Conservation (phyloP, 805 yeast genomes). For the Torulaspora maleeae region DNA sequence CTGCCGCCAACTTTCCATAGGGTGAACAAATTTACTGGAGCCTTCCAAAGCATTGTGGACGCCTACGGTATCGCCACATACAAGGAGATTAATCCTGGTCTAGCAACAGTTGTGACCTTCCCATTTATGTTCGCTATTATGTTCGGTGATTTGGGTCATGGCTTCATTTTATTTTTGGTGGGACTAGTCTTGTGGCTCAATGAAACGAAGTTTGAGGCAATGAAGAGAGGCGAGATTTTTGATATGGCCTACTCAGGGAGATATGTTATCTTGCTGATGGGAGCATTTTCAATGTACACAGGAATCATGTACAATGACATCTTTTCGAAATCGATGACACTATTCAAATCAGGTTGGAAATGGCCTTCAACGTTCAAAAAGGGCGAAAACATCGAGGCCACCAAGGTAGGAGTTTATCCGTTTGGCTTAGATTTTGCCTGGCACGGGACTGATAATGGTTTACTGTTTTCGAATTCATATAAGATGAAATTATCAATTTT, state of each 20-base stretch:
- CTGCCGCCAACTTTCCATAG: conserved; percentile 93
- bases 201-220: conserved; percentile 62
- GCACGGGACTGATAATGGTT: conserved; percentile 95
- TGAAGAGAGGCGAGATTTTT: conserved; percentile 85
- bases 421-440: conserved; percentile 91
- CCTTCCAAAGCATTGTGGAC: conserved; percentile 90
- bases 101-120: conserved; percentile 91
- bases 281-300: conserved; percentile 89
- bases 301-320: conserved; percentile 92
- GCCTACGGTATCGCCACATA: conserved; percentile 93
- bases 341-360: conserved; percentile 86
- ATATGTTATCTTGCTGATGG: conserved; percentile 88
- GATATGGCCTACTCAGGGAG: conserved; percentile 96
- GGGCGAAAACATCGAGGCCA: conserved; percentile 68
- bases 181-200: conserved; percentile 67
- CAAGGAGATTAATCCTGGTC: conserved; percentile 92
- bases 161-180: conserved; percentile 71
- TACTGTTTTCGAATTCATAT: conserved; percentile 88
- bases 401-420: conserved; percentile 62
- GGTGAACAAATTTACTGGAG: conserved; percentile 90
- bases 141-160: conserved; percentile 99
- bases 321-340: conserved; percentile 84
- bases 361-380: conserved; percentile 75
- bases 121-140: conserved; percentile 98
- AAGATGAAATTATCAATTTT: conserved; percentile 94